Base-by-base conservation (phyloP, 495 filamentous ascomycete species). In the Polyplosphaeria fusca region DNA sequence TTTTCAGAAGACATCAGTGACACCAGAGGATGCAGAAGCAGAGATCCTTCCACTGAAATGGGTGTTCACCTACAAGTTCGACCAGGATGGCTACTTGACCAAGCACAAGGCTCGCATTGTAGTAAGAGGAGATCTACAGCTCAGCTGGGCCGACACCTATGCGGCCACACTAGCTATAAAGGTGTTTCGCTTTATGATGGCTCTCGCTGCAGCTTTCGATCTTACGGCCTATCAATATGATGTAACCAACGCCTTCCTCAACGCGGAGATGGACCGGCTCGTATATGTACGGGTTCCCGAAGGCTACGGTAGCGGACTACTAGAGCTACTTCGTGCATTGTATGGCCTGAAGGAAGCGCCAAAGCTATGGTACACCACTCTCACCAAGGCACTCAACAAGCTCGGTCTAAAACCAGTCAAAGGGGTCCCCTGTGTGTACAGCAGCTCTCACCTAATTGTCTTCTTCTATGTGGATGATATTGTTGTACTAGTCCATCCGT, bases 11-110 rank as follows among this genome's bases (percentile, higher is more conserved):
- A n/a, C n/a, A n/a, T n/a, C n/a, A n/a, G n/a, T n/a, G n/a, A n/a
- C n/a, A n/a, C n/a, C 16, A 35, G 14, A 35, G 30, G 30, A 7
- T 35, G 14, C 7, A 35, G 30, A 14, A 14, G 7, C 7, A 7
- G 24, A 62, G 23, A 26, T 51, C 19, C 48, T 64, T 43, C 60
- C 49, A 37, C 49, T 64, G 13, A 59, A 54, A 27, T 64, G 47
- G 49, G 42, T 60, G 38, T 64, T 54, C 39, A 53, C 25, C 1
- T 63, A 63, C 47, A 63, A 63, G 44, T 52, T 63, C 42, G 45
- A 57, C 30, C 23, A 59, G 23, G 46, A 58, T 18, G 55, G 60
- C 2, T 59, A 52, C 22, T 27, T 58, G 11, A 19, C 12, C 14
- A 52, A 52, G 23, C 40, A 14, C 22, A 63, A 63, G 42, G 60